These are phyloP conservation scores for Leccinum holopus DNA, from an alignment of 1,284 basidiomycete genomes.

Conservation along the genomic window DNA sequence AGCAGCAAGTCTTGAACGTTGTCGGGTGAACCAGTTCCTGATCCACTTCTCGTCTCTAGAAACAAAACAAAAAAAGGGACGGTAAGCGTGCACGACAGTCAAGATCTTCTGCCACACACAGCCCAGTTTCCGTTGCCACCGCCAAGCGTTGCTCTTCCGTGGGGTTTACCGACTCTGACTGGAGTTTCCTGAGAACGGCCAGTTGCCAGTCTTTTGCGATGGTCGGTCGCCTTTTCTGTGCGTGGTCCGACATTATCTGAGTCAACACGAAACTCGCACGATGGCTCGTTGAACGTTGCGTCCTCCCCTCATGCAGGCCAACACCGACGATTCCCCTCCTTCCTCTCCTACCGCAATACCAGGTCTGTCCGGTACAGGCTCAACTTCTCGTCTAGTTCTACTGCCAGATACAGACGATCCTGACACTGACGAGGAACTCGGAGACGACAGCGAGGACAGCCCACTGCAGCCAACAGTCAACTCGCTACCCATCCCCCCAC, in stretches of 20 bases:
- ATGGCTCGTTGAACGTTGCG: background rate
- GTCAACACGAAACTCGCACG: slow-evolving; percentile 18
- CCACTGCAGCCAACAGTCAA: slow-evolving; percentile 41
- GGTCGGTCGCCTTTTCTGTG: slow-evolving; percentile 15
- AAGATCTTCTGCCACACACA: slow-evolving; percentile 25
- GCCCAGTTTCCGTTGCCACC: slow-evolving; percentile 29
- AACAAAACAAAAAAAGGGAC: background rate
- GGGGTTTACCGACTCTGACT: slow-evolving; percentile 22
- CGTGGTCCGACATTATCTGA: background rate
- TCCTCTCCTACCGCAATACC: too few species aligned
- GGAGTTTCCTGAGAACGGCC: slow-evolving; percentile 29
- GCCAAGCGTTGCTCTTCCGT: slow-evolving; percentile 25
- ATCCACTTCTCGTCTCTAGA: slow-evolving; percentile 30
- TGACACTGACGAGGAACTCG: slow-evolving; percentile 46
- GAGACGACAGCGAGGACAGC: slow-evolving; percentile 39
- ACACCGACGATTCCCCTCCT: slow-evolving; percentile 11
- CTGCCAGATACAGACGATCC: slow-evolving; percentile 54
- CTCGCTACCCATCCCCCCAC: slow-evolving; percentile 47
- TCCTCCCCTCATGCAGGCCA: slow-evolving; percentile 12
- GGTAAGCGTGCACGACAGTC: slow-evolving; percentile 7
- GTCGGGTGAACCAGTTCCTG: slow-evolving; percentile 33
- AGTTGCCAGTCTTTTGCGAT: slow-evolving; percentile 33
- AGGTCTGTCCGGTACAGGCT: slow-evolving; percentile 20
- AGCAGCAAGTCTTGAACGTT: slow-evolving; percentile 24
- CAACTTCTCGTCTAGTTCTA: slow-evolving; percentile 57